Base-by-base conservation (phyloP, 139 green algal species). In the Desmodesmus armatus region DNA sequence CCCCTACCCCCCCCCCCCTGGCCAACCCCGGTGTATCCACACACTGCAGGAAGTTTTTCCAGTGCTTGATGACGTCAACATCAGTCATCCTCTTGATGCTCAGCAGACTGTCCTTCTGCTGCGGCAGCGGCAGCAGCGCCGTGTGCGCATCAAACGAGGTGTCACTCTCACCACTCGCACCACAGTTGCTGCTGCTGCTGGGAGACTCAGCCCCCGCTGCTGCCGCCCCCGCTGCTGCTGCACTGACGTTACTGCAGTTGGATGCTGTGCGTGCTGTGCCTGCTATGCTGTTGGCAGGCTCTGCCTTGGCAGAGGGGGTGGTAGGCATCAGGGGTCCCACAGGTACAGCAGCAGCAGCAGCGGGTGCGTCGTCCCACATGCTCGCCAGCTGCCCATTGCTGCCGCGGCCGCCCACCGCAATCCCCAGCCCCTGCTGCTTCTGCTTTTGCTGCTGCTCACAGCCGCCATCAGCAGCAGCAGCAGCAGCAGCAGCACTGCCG, bases 41-140 rank as follows among this genome's bases (percentile, higher is more conserved):
- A n/a, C n/a, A n/a, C n/a, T n/a, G 72, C 72, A 80, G 47, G 47
- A 80, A 80, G 44, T 80, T 44, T 53, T 82, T 82, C 75, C 75
- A 82, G 23, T 82, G 75, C 5, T 21, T 23, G 3, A 55, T 43
- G 23, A 82, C 44, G 37, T 82, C 75, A 9, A 71, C 75, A 23
- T 71, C 75, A 21, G 33, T 40, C 75, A 82, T 82, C 3, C 31
- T 31, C 31, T 82, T 82, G 47, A 82, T 62, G 6, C 1, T 75
- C 29, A 37, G 11, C 13, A 5, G 7, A 37, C 35, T 33, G 67
- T 21, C 41, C 23, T 23, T 23, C 58, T 35, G 29, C 29, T 47
- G 29, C 67, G 33, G 37, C 31, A 21, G 13, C 35, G 15, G 15
- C 41, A 55, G 47, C 67, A 75, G 37, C 23, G 35, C 29, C 67